Evolutionary conservation across 2,329 filamentous ascomycete species (phyloP), one percentile per base, ranked within the genome.

Genomic region (Diaporthe ilicicola): DNA sequence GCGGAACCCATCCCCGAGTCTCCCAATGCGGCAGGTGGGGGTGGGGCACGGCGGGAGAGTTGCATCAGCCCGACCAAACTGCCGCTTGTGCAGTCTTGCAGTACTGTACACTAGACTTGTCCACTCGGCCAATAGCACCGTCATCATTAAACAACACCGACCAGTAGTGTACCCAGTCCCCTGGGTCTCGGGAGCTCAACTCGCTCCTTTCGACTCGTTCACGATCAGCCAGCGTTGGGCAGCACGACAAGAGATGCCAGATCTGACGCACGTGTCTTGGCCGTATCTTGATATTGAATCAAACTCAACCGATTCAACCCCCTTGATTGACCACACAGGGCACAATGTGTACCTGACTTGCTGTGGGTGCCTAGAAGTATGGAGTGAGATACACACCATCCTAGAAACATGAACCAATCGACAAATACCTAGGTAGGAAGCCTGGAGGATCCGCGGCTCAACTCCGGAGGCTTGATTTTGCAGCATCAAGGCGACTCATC

Each of bases 21-120:
- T 50, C 65, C 42, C 42, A 59, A 68, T 34, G 8, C 9, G 42
- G 65, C 22, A 68, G 54, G 65, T 68, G 65, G 65, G 65, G 65
- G 65, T 68, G 53, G 65, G 53, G 53, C 42, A 39, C 10, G 15
- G 15, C n/a, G 51, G 39, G 56, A 62, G 24, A 62, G 39, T 34
- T 62, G 56, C 56, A 62, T 62, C 56, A 62, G 44, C 32, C 22
- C n/a, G 34, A 44, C 37, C 37, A 29, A 29, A 51, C 24, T 51
- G 55, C 22, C 15, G 10, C 51, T 13, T 55, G 29, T 24, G 17
- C 24, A 15, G 17, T 32, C 37, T 7, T 29, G 50, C 15, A 4
- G 53, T 54, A n/a, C n/a, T n/a, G n/a, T n/a, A n/a, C n/a, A n/a
- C n/a, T n/a, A n/a, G n/a, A n/a, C n/a, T n/a, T n/a, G 34, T 50